Evolutionary conservation across 1,284 basidiomycete genomes (phyloP).

Genomic region (Abortiporus biennis): DNA sequence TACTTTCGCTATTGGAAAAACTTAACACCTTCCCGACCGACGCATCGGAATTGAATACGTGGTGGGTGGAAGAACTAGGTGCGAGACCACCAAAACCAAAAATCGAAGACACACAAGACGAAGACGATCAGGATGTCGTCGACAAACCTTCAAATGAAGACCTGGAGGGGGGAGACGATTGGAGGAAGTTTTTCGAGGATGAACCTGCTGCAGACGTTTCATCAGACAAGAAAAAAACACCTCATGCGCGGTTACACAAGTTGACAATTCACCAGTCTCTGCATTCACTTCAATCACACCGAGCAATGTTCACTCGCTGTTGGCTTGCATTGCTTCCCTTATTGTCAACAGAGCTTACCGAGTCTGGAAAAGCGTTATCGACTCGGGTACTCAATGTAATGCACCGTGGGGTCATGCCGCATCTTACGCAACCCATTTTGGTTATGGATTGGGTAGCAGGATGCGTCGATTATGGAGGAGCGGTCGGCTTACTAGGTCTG

Average conservation of each 20-base stretch:
- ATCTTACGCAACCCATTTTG: conserved; percentile 74
- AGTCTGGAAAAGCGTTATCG: conserved; percentile 38
- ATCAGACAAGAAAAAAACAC: conserved; percentile 27
- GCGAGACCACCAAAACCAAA: conserved; percentile 50
- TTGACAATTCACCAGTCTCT: conserved; percentile 72
- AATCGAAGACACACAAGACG: conserved; percentile 28
- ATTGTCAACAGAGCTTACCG: conserved; percentile 33
- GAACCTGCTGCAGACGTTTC: conserved; percentile 36
- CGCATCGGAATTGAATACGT: conserved; percentile 72
- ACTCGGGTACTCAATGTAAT: conserved; percentile 73
- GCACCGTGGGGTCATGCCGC: conserved; percentile 81
- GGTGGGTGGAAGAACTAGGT: conserved; percentile 79
- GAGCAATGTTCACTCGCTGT: conserved; percentile 70
- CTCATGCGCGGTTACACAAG: conserved; percentile 45
- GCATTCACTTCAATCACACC: conserved; percentile 68
- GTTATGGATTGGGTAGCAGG: conserved; percentile 94
- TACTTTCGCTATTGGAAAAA: conserved; percentile 72
- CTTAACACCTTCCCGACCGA: conserved; percentile 81
- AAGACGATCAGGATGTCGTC: conserved; percentile 25
- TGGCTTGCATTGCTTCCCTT: conserved; percentile 73
- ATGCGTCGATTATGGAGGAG: conserved; percentile 83
- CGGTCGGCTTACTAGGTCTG: conserved; percentile 85
- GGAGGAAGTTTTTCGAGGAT: conserved; percentile 74
- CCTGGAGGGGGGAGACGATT: conserved; percentile 63
- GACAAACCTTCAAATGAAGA: conserved; percentile 32